Evolutionary conservation across 2,329 filamentous ascomycete species (phyloP), one percentile per base, ranked within the genome.

Genomic region (Coniochaeta hoffmannii): DNA sequence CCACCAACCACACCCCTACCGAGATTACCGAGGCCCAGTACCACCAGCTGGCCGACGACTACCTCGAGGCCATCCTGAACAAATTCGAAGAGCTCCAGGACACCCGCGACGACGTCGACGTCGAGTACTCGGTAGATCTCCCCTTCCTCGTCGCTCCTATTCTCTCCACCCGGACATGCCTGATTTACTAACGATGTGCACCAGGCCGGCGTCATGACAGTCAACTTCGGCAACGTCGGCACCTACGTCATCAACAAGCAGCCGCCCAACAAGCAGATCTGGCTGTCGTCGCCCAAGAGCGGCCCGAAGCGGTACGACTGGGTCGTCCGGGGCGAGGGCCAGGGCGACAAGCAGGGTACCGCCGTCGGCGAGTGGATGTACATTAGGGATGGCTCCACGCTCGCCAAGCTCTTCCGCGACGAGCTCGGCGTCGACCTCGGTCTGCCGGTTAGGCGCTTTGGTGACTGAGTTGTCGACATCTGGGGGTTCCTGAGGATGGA

Each of bases 201-300:
- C 15, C 46, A 97, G 92, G 82, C 90, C 54, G 93, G 94, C 55
- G 91, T 97, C 55, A 79, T 97, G 63, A 91, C 86, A 60, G 78
- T 97, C 65, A 78, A 75, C 7, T 83, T 89, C 63, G 82, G 84
- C 12, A 76, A 61, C 1, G 51, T 83, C 53, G 91, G 92, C 59
- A 93, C 84, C 30, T 99, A 95, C 68, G 89, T 99, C 58, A 81
- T 99, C 74, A 99, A 99, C 82, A 99, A 99, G 73, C 94, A 99
- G 71, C 94, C 94, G 0, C 91, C 93, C 19, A 97, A 97, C 78
- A 94, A 91, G 77, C 94, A 88, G 69, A 96, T 99, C 67, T 99
- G 94, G 94, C 83, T 97, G 49, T 94, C 90, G 35, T 96, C 90
- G 44, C 94, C 94, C 4, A 77, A 90, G 54, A 92, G 89, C 6